Base-by-base conservation (phyloP, 495 filamentous ascomycete species). In the Darksidea phi region DNA sequence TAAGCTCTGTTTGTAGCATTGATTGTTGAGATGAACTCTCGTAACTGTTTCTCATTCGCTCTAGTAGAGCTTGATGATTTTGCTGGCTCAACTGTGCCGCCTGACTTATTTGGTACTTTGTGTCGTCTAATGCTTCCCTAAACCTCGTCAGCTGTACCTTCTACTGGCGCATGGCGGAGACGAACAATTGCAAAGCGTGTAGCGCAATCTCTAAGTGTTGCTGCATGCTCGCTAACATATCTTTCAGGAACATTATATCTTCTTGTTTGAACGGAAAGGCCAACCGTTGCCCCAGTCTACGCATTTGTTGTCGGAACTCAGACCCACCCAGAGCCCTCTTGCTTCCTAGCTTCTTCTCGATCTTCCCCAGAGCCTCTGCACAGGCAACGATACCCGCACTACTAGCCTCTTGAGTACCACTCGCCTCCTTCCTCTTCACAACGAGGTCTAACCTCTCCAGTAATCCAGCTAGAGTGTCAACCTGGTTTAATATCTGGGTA, bases 201-300 rank as follows among this genome's bases (percentile, higher is more conserved):
- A 50, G 32, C 10, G 48, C 21, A n/a, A 24, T 26, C 13, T 32
- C 20, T 2, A 50, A 18, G 32, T 28, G 8, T 7, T 50, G 24
- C 21, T 50, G 6, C n/a, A 50, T 6, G 13, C 48, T 32, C n/a
- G 13, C 26, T 12, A 50, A 24, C 23, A 32, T 18, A n/a, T 50
- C 11, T 24, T 50, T 50, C 48, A 26, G 15, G 23, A 28, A 50
- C 15, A 50, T 10, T 4, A 50, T 10, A n/a, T 50, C 48, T 4
- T 50, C 48, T 5, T 28, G 48, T 32, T 28, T n/a, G 24, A 50
- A 50, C 17, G 48, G 48, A 18, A 25, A 50, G 8, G 48, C 23
- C 1, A 50, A 12, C 17, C 23, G 26, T 1, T 24, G 26, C 15
- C 26, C 26, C 23, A 24, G 32, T 6, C n/a, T 17, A 4, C 26